Base-by-base conservation (phyloP, 169 alveolate genomes). In the Plasmodium coatneyi region DNA sequence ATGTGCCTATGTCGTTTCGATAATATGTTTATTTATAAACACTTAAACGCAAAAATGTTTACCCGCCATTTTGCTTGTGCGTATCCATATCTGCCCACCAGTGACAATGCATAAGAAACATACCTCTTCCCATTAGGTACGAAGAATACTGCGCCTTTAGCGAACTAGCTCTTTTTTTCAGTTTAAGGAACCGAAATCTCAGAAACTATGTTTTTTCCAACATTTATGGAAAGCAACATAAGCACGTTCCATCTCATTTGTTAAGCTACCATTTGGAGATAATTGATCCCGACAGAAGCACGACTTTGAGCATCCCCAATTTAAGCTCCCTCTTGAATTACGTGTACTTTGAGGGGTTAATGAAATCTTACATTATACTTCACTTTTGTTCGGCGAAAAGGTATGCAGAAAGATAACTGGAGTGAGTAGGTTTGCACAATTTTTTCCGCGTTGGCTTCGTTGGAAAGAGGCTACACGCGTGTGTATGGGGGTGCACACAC, bases 151-250 rank as follows among this genome's bases (percentile, higher is more conserved):
- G 66, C 30, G 36, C 93, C 30, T 87, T 87, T 28, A 87, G 90
- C 41, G 93, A 87, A 79, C 25, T 87, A 28, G 70, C 93, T 12
- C 93, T 87, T 79, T 87, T 78, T 79, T 87, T 87, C 41, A 87
- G 93, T 30, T 80, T 87, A 56, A 87, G 49, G 34, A 76, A 78
- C 28, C 60, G 52, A 56, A 80, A 56, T 78, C 30, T 87, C 19
- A 25, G 93, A 49, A 87, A 87, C 81, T 87, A 87, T 54, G 81
- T 87, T 39, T 87, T 87, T 80, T 56, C 93, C 14, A 78, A 79
- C 41, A 87, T 87, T 56, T 87, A 87, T 87, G 74, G 49, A 36
- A 72, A 56, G 12, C 93, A 87, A 32, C 46, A 78, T 30, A 43
- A 87, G 34, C 60, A 78, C 49, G 19, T 87, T 34, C 93, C 93